Evolutionary conservation across 148 eudicot species (phyloP).

Genomic region (Persicaria maculosa): DNA sequence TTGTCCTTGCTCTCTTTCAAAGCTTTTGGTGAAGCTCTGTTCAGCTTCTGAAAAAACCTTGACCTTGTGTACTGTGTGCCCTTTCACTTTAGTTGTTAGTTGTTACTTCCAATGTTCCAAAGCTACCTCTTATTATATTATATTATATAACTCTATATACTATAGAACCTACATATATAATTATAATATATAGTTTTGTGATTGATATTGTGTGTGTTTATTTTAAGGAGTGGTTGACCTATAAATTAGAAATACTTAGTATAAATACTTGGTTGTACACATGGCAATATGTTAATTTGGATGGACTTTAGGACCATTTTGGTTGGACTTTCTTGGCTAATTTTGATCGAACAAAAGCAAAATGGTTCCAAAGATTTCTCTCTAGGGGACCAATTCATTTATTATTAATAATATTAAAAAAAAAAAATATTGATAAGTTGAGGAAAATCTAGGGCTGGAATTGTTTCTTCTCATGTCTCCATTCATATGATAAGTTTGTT

Average conservation of each 20-base stretch:
- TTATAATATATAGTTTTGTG: neutral
- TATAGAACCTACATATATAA: too few species aligned
- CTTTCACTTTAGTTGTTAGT: conserved; percentile 2
- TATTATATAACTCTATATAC: too few species aligned
- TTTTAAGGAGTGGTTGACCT: conserved; percentile 1
- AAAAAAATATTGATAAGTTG: neutral
- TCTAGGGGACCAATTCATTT: conserved; percentile 1
- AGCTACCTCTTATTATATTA: neutral
- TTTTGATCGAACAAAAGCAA: conserved; percentile 6
- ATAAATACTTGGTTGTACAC: too few species aligned
- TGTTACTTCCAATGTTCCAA: neutral
- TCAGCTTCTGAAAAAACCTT: conserved; percentile 4
- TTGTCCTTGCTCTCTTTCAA: neutral
- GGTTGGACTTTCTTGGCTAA: conserved; percentile 7
- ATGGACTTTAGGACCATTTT: conserved; percentile 3
- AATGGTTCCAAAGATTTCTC: neutral
- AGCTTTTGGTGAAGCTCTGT: neutral
- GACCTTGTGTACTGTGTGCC: conserved; percentile 3
- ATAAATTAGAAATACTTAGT: neutral
- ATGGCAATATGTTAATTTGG: too few species aligned
- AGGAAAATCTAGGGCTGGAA: neutral
- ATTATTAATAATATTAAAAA: neutral
- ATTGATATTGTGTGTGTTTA: neutral
- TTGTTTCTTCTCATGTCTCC: conserved; percentile 1
- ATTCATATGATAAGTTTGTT: conserved; percentile 7